Evolutionary conservation across 2,329 filamentous ascomycete species (phyloP).

Genomic region (Ceratocystis albifundus): DNA sequence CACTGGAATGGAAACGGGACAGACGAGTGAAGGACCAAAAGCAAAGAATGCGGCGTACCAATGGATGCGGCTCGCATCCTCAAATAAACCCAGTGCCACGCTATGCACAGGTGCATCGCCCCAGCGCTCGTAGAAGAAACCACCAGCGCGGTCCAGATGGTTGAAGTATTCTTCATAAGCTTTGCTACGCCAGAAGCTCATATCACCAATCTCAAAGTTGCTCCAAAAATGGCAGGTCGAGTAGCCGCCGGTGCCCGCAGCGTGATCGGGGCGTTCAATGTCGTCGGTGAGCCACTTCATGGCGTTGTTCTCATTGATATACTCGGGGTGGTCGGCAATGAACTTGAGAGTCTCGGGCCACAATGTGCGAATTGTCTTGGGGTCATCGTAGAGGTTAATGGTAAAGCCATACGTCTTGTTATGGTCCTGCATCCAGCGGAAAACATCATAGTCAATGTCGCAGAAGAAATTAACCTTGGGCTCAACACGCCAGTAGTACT

Average conservation of each 20-base stretch:
- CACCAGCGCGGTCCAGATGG: conserved; percentile 82
- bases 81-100: conserved; percentile 83
- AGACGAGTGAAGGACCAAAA: neutral
- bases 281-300: conserved; percentile 78
- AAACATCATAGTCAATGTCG: conserved; percentile 95
- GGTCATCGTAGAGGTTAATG: conserved; percentile 89
- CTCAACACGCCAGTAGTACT: conserved; percentile 98
- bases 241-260: conserved; percentile 74
- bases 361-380: conserved; percentile 70
- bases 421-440: conserved; percentile 93
- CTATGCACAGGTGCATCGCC: conserved; percentile 95
- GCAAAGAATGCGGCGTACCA: conserved; percentile 52
- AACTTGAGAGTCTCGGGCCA: conserved; percentile 97
- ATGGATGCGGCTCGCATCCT: conserved; percentile 80
- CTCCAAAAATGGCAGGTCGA: conserved; percentile 99
- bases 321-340: conserved; percentile 68
- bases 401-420: conserved; percentile 99
- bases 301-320: conserved; percentile 73
- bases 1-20: neutral
- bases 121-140: conserved; percentile 98
- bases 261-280: conserved; percentile 64
- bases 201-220: conserved; percentile 92
- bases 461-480: conserved; percentile 99
- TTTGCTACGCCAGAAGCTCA: conserved; percentile 84
- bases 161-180: conserved; percentile 93